phyloP scores from a whole-genome alignment of 2,329 filamentous ascomycete species.

The Aspergillus ochraceoroseus region DNA sequence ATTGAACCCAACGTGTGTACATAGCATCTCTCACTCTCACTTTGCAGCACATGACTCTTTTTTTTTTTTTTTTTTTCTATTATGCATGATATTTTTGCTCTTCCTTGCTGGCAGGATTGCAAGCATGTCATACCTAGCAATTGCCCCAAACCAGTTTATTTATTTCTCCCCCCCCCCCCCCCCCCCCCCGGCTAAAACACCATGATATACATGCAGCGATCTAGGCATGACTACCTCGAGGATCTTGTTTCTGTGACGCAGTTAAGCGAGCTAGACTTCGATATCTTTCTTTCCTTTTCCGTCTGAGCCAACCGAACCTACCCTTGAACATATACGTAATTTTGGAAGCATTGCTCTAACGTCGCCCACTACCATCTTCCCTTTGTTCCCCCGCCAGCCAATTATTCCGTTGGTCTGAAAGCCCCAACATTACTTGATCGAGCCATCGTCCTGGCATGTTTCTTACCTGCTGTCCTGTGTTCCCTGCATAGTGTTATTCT shows the following conservation, averaged over 20 bases:
- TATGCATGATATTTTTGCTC: conserved; percentile 21
- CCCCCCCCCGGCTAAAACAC: conserved; percentile 1
- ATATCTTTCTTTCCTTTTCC: conserved; percentile 10
- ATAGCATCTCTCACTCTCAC: conserved; percentile 22
- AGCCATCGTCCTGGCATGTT: not conserved
- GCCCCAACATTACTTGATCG: not conserved
- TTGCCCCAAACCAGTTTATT: conserved; percentile 6
- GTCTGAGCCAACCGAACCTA: not conserved
- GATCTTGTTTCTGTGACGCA: conserved; percentile 13
- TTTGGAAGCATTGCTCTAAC: conserved; percentile 10
- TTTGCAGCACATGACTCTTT: conserved; percentile 25
- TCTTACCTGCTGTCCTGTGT: too few species aligned
- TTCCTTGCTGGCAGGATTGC: conserved; percentile 19
- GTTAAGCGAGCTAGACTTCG: conserved; percentile 23
- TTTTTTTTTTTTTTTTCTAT: too few species aligned
- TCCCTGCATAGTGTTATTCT: conserved; percentile 4
- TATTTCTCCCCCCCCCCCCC: not conserved
- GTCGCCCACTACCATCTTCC: conserved; percentile 1
- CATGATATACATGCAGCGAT: conserved; percentile 16
- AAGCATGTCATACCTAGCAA: conserved; percentile 14
- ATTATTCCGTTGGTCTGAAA: not conserved
- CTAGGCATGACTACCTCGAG: conserved; percentile 12
- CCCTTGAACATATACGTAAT: conserved; percentile 17
- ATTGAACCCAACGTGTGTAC: conserved; percentile 25
- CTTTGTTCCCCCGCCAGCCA: conserved; percentile 3